These are phyloP conservation scores for Xylaria grammica DNA, from an alignment of 495 filamentous ascomycete species.

Conservation along the genomic window DNA sequence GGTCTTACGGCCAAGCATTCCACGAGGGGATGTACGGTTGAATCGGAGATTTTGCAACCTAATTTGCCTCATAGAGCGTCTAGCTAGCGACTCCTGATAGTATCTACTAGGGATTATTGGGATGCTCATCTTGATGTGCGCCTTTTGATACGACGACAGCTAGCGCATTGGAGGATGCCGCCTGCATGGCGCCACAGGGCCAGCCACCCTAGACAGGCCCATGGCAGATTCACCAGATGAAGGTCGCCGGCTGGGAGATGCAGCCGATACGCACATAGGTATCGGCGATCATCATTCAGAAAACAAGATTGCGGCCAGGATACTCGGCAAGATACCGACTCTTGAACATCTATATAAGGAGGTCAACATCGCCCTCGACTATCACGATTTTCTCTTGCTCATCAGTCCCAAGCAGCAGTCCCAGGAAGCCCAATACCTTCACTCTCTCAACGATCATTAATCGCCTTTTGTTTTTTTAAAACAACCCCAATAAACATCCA, in stretches of 20 bases:
- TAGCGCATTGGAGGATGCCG: constrained; percentile 2
- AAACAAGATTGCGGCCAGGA: constrained; percentile 17
- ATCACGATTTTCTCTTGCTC: not conserved
- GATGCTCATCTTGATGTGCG: constrained; percentile 1
- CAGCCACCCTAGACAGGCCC: not conserved
- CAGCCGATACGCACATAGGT: not conserved
- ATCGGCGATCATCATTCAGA: not conserved
- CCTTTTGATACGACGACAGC: not conserved
- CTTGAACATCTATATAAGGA: constrained; percentile 18
- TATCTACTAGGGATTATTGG: not conserved
- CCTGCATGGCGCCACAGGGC: constrained; percentile 18
- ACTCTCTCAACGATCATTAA: constrained; percentile 2
- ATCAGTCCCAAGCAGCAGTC: not conserved
- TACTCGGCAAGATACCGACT: not conserved
- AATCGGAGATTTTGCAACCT: constrained; percentile 1
- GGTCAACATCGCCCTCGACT: constrained; percentile 7
- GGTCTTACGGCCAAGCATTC: not conserved
- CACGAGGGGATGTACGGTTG: constrained; percentile 2
- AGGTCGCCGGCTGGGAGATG: not conserved
- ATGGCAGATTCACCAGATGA: constrained; percentile 7
- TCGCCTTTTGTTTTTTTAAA: not conserved
- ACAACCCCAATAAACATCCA: constrained; percentile 10
- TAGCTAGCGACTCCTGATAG: not conserved
- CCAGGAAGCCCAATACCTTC: constrained; percentile 13
- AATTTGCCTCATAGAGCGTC: constrained; percentile 7